Percentiles rank a stretch among this genome's conserved stretches.
Conservation (phyloP, 2,329 filamentous ascomycete species). For the Fusarium oligoseptatum region DNA sequence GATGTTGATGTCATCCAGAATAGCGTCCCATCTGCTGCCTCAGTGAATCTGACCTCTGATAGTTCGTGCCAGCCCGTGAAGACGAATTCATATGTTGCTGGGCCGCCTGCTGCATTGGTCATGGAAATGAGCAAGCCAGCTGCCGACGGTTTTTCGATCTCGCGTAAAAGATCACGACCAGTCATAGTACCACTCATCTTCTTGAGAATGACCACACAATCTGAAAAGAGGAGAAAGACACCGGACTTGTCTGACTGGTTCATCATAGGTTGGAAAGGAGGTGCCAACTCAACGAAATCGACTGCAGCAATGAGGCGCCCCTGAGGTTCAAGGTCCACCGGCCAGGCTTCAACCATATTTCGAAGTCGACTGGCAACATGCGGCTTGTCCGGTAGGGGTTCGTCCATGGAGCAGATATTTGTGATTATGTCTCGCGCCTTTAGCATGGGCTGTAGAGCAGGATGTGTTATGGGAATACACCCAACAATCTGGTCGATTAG, state of each 20-base stretch:
- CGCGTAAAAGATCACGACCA: conserved; percentile 83
- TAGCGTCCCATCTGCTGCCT: conserved; percentile 73
- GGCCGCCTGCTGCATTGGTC: conserved; percentile 72
- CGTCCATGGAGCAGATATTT: conserved; percentile 95
- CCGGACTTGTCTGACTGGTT: conserved; percentile 67
- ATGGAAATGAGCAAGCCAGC: conserved; percentile 73
- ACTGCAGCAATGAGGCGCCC: conserved; percentile 85
- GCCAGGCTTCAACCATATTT: conserved; percentile 84
- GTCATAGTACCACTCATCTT: conserved; percentile 75
- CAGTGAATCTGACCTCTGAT: conserved; percentile 78
- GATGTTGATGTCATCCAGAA: conserved; percentile 77
- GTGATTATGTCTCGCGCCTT: conserved; percentile 94
- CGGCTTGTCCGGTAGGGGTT: conserved; percentile 75
- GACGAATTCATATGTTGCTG: conserved; percentile 76
- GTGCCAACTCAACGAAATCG: conserved; percentile 81
- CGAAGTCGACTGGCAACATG: conserved; percentile 81
- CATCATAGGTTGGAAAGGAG: conserved; percentile 72
- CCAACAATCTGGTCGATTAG: conserved; percentile 96
- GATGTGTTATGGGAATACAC: conserved; percentile 86
- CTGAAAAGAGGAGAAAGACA: conserved; percentile 86
- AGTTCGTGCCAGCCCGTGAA: conserved; percentile 82
- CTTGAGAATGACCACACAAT: conserved; percentile 81
- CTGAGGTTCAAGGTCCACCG: conserved; percentile 75
- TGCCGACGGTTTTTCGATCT: conserved; percentile 84
- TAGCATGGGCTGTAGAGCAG: conserved; percentile 84